Conservation (phyloP, 2,329 filamentous ascomycete species). For the Cladosporium velox region DNA sequence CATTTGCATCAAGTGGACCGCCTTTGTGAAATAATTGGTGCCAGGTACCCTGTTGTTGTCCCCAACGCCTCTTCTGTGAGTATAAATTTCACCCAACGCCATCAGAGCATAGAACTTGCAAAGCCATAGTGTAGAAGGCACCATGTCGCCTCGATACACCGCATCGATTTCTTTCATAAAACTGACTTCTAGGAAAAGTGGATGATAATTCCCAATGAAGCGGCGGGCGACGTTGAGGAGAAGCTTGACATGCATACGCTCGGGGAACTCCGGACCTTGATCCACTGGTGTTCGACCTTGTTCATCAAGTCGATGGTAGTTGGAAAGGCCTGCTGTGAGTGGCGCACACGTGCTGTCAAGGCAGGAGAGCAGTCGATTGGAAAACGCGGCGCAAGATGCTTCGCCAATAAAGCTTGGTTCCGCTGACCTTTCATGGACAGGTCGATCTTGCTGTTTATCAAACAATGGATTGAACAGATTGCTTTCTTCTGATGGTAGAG, state of each 20-base stretch:
- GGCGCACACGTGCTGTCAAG: slow-evolving; percentile 24
- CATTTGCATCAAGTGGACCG: slow-evolving; percentile 42
- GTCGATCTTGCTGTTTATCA: slow-evolving; percentile 27
- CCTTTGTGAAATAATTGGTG: slow-evolving; percentile 46
- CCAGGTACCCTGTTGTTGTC: slow-evolving; percentile 44
- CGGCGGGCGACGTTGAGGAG: slow-evolving; percentile 30
- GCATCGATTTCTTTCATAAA: slow-evolving; percentile 45
- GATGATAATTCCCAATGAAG: slow-evolving; percentile 44
- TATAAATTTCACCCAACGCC: slow-evolving; percentile 52
- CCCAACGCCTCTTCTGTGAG: slow-evolving; percentile 40
- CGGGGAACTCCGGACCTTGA: slow-evolving; percentile 28
- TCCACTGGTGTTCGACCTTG: slow-evolving; percentile 21
- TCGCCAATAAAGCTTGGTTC: slow-evolving; percentile 30
- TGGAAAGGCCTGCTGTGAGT: slow-evolving; percentile 23
- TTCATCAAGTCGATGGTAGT: slow-evolving; percentile 25
- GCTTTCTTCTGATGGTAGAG: slow-evolving; percentile 20
- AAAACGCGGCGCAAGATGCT: slow-evolving; percentile 31
- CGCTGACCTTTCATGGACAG: slow-evolving; percentile 23
- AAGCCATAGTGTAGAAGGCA: slow-evolving; percentile 38
- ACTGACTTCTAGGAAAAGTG: slow-evolving; percentile 45
- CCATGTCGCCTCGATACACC: slow-evolving; percentile 39
- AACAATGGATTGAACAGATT: slow-evolving; percentile 31
- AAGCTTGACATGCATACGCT: slow-evolving; percentile 30
- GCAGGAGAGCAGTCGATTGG: slow-evolving; percentile 30
- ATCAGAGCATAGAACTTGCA: slow-evolving; percentile 51